phyloP scores from a whole-genome alignment of 2,329 filamentous ascomycete genomes.

The Aureobasidium leucospermi region DNA sequence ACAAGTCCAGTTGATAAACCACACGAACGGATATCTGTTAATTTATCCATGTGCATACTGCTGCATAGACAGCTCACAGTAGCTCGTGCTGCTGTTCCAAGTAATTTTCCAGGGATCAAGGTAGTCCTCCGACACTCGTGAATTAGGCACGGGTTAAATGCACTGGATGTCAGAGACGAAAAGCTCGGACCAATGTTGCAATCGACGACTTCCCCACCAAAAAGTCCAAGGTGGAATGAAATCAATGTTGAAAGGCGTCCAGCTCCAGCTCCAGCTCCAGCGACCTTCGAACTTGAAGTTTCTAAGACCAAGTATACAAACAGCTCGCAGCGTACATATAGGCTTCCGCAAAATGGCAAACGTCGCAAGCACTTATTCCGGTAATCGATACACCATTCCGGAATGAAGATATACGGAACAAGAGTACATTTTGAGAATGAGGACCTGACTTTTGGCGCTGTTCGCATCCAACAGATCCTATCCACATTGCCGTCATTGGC shows the following conservation, averaged over 20 bases:
- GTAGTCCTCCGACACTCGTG: neutral
- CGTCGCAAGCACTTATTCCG: constrained; percentile 27
- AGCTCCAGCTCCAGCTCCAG: neutral
- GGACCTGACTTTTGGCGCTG: constrained; percentile 11
- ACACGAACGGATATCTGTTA: neutral
- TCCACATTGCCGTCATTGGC: constrained; percentile 46
- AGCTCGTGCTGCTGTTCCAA: neutral
- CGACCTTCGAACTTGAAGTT: neutral
- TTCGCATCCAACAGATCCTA: constrained; percentile 31
- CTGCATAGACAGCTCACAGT: neutral
- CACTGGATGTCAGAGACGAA: neutral
- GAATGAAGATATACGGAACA: neutral
- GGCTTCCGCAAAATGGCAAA: constrained; percentile 30
- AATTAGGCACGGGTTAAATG: neutral
- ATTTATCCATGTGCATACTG: neutral
- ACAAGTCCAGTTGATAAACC: neutral
- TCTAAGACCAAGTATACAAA: neutral
- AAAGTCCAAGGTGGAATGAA: constrained; percentile 8
- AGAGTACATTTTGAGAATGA: neutral
- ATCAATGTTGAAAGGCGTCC: neutral
- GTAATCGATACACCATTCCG: constrained; percentile 15
- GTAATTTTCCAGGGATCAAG: neutral
- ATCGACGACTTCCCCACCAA: constrained; percentile 4
- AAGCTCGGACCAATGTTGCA: constrained; percentile 5
- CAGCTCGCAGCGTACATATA: constrained; percentile 21